These are phyloP conservation scores for Ustilago trichophora DNA, from an alignment of 1,284 basidiomycete species.

Conservation along the genomic window DNA sequence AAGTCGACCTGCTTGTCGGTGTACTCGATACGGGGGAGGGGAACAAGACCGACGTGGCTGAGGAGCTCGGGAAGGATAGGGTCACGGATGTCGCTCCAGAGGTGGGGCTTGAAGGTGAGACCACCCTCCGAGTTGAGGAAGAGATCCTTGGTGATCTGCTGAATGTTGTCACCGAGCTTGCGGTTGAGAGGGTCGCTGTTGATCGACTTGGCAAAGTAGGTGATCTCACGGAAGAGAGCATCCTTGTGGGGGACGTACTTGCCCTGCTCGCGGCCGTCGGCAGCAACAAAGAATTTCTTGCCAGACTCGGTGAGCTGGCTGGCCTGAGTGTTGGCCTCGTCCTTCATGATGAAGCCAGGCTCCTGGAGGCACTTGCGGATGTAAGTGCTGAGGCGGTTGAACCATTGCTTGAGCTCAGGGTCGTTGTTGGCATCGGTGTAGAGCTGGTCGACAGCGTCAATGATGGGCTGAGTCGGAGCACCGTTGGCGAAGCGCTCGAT, in stretches of 20 bases:
- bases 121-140: conserved; percentile 72
- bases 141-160: conserved; percentile 80
- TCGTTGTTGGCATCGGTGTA: conserved; percentile 81
- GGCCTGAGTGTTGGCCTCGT: conserved; percentile 73
- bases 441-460: conserved; percentile 78
- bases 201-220: conserved; percentile 82
- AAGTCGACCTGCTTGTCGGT: conserved; percentile 69
- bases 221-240: conserved; percentile 76
- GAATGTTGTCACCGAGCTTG: conserved; percentile 83
- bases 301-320: conserved; percentile 51
- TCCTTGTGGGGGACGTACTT: conserved; percentile 89
- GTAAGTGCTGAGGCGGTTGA: conserved; percentile 72
- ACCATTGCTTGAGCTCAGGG: conserved; percentile 80
- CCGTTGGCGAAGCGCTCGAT: conserved; percentile 91
- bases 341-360: conserved; percentile 86
- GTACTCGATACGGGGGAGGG: conserved; percentile 71
- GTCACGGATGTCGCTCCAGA: conserved; percentile 85
- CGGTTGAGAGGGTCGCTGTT: conserved; percentile 83
- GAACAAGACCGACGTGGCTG: conserved; percentile 78
- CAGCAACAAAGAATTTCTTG: conserved; percentile 60
- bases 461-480: conserved; percentile 72
- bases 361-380: conserved; percentile 77
- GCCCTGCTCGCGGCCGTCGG: conserved; percentile 69
- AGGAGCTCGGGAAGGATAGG: conserved; percentile 84
- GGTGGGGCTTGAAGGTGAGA: conserved; percentile 80